Evolutionary conservation across 306 rosid species (phyloP).

Genomic region (Vigna angularis): DNA sequence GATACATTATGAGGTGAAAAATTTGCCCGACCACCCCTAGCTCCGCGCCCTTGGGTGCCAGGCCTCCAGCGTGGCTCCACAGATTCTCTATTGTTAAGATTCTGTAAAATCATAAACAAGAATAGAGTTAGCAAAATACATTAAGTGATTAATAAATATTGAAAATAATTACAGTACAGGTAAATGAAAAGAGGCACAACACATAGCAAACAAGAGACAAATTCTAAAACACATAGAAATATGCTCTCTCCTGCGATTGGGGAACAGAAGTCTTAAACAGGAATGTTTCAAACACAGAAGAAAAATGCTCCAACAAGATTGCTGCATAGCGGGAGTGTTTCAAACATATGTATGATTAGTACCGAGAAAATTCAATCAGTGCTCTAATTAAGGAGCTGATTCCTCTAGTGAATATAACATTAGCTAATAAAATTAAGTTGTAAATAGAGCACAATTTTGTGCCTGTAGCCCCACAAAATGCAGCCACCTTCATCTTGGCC

Average conservation of each 20-base stretch:
- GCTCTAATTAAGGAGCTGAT: constrained; percentile 14
- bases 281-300: background rate
- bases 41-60: constrained; percentile 77
- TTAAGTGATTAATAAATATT: background rate
- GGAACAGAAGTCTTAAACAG: background rate
- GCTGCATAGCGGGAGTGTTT: background rate
- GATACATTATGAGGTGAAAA: constrained; percentile 64
- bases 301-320: background rate
- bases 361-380: background rate
- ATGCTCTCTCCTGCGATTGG: constrained; percentile 21
- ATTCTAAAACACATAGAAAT: constrained; percentile 32
- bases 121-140: constrained; percentile 31
- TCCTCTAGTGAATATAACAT: background rate
- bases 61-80: constrained; percentile 81
- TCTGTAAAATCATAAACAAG: constrained; percentile 63
- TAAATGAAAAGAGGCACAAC: constrained; percentile 17
- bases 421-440: background rate
- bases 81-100: constrained; percentile 72
- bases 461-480: background rate
- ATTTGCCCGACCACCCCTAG: constrained; percentile 77
- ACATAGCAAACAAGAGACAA: constrained; percentile 19
- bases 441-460: background rate
- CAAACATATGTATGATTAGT: constrained; percentile 3
- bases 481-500: background rate
- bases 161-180: constrained; percentile 21